Base-by-base conservation (phyloP, 106 monocot genomes). In the Acorus calamus region DNA sequence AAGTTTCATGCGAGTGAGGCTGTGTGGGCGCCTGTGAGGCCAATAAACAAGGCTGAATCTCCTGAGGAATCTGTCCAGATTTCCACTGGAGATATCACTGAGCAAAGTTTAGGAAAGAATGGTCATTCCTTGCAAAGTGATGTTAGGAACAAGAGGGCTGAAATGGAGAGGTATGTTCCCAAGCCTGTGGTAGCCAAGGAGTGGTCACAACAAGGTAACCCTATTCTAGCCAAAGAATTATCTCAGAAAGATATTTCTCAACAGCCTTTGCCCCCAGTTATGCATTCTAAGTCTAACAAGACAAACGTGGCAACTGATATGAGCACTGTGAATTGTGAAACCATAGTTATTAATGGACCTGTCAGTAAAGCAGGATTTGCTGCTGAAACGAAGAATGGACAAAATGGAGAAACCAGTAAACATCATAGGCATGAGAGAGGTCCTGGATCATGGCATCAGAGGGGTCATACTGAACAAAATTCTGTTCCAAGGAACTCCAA, bases 101-200 rank as follows among this genome's bases (percentile, higher is more conserved):
- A 45, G 49, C 66, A 62, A 52, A 14, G 76, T 48, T 54, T 55
- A 9, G 67, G 6, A 42, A 80, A 76, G 59, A 76, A 42, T 69
- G 72, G 42, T 5, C 47, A 64, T 66, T 76, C 84, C 64, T 10
- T 52, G 13, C 75, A 66, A 8, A 82, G 52, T 69, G 69, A 71
- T 42, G 41, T 55, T 8, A 98, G 79, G 76, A 66, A 72, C 66
- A 87, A 81, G 65, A 91, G 87, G 69, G 85, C 96, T 62, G 96
- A 98, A 69, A 85, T 98, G 62, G 91, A 98, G 71, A 88, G 96
- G 12, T 98, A 98, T 77, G 79, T 92, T 62, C 91, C 96, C 14
- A 98, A 98, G 67, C 75, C 85, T 71, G 73, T 28, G 28, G 28
- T 78, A 2, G 69, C 82, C 4, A 85, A 78, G 70, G 81, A 91